phyloP scores from a whole-genome alignment of 306 rosid species.

The Betula pendula region DNA sequence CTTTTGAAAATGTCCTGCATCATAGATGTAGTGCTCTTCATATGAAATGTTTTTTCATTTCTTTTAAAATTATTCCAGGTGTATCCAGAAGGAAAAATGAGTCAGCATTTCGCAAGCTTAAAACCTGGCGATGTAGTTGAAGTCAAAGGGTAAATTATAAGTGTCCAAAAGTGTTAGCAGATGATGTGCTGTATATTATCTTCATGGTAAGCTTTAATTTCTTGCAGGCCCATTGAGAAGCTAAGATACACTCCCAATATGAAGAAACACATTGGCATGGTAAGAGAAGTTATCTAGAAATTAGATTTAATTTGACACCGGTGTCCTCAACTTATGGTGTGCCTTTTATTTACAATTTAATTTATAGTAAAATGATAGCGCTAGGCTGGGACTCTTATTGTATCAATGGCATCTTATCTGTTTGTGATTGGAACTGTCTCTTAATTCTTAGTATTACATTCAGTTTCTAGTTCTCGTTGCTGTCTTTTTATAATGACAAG shows the following conservation, averaged over 20 bases:
- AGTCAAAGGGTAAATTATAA: constrained; percentile 84
- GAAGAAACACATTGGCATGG: constrained; percentile 99
- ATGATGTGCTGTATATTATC: constrained; percentile 26
- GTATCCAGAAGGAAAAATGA: constrained; percentile 97
- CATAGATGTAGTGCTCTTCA: background rate
- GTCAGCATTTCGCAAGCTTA: constrained; percentile 96
- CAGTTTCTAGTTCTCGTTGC: background rate
- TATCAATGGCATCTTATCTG: constrained; percentile 10
- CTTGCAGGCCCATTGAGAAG: constrained; percentile 91
- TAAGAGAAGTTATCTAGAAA: constrained; percentile 34
- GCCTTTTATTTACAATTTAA: background rate
- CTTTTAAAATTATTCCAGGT: constrained; percentile 52
- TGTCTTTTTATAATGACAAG: background rate
- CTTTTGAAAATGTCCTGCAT: constrained; percentile 7
- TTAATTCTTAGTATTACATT: constrained; percentile 4
- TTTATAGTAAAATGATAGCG: constrained; percentile 11
- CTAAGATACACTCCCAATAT: constrained; percentile 85
- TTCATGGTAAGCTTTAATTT: constrained; percentile 21
- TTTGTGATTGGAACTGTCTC: background rate
- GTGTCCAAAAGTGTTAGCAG: constrained; percentile 11
- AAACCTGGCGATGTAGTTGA: constrained; percentile 95
- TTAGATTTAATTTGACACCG: background rate
- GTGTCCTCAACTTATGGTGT: background rate
- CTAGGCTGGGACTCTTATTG: constrained; percentile 12
- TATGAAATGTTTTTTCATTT: constrained; percentile 8